Conservation (phyloP, 148 eudicot species). For the Silene uniflora region DNA sequence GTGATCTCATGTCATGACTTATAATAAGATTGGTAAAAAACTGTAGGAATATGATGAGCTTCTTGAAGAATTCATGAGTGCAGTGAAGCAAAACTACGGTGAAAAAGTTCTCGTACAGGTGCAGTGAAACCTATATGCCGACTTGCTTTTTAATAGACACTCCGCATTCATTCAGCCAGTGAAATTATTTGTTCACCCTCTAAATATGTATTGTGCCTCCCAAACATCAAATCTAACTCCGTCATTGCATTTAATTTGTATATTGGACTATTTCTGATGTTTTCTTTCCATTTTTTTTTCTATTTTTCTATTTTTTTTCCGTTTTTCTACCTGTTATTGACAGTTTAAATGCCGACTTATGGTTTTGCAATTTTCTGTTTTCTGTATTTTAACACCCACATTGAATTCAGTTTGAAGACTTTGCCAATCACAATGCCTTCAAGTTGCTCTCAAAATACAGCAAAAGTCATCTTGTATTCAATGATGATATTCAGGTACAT, state of each 20-base stretch:
- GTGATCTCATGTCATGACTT: neutral
- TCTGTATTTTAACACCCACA: neutral
- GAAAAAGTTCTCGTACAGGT: constrained; percentile 95
- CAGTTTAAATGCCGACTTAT: no score
- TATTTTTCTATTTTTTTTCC: constrained; percentile 11
- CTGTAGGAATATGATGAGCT: constrained; percentile 84
- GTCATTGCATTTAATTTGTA: no score
- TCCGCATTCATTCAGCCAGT: no score
- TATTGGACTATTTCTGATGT: no score
- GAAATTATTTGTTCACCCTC: no score
- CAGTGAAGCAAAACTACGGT: constrained; percentile 93
- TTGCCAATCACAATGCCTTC: constrained; percentile 98
- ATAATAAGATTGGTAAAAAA: constrained; percentile 1
- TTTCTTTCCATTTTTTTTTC: no score
- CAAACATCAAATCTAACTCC: no score
- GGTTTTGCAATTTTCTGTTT: neutral
- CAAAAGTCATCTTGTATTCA: constrained; percentile 81
- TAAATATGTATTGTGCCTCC: no score
- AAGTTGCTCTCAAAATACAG: constrained; percentile 75
- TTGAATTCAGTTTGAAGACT: constrained; percentile 74
- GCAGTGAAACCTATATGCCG: neutral
- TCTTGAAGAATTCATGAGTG: constrained; percentile 76
- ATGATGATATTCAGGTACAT: constrained; percentile 92
- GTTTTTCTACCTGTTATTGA: no score
- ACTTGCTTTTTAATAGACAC: neutral